phyloP scores from a whole-genome alignment of 108 stramenopile species.

The Skeletonema menzelii region DNA sequence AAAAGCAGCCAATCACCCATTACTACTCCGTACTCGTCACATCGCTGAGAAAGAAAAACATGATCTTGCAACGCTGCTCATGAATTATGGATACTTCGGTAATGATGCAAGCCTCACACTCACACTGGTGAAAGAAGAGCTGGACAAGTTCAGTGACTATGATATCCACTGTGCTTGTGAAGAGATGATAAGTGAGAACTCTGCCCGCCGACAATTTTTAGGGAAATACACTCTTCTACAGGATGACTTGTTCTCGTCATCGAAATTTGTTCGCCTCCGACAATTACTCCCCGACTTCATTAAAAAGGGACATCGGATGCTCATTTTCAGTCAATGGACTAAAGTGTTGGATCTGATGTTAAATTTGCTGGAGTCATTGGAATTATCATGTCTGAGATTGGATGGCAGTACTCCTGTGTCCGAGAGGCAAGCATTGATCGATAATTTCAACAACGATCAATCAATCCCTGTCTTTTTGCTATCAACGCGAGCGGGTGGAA shows the following conservation, averaged over 20 bases:
- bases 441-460: slow-evolving; percentile 69
- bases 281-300: slow-evolving; percentile 56
- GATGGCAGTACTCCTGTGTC: slow-evolving; percentile 73
- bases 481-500: slow-evolving; percentile 81
- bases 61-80: slow-evolving; percentile 51
- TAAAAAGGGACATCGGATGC: slow-evolving; percentile 60
- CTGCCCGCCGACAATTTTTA: slow-evolving; percentile 45
- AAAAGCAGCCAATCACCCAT: slow-evolving; percentile 96
- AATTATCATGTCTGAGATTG: slow-evolving; percentile 66
- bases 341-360: slow-evolving; percentile 81
- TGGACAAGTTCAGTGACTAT: slow-evolving; percentile 85
- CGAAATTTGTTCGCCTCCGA: slow-evolving; percentile 73
- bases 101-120: slow-evolving; percentile 68
- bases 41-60: slow-evolving; percentile 52
- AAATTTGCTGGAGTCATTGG: slow-evolving; percentile 69
- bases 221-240: slow-evolving; percentile 57
- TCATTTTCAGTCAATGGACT: slow-evolving; percentile 92
- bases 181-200: slow-evolving; percentile 71
- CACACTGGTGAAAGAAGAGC: slow-evolving; percentile 73
- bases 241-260: slow-evolving; percentile 71
- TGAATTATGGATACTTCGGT: slow-evolving; percentile 79
- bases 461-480: slow-evolving; percentile 78
- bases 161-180: slow-evolving; percentile 78
- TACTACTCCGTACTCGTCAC: slow-evolving; percentile 83
- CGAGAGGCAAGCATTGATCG: slow-evolving; percentile 80